Base-by-base conservation (phyloP, 495 filamentous ascomycete species). In the Penicillium arizonense region DNA sequence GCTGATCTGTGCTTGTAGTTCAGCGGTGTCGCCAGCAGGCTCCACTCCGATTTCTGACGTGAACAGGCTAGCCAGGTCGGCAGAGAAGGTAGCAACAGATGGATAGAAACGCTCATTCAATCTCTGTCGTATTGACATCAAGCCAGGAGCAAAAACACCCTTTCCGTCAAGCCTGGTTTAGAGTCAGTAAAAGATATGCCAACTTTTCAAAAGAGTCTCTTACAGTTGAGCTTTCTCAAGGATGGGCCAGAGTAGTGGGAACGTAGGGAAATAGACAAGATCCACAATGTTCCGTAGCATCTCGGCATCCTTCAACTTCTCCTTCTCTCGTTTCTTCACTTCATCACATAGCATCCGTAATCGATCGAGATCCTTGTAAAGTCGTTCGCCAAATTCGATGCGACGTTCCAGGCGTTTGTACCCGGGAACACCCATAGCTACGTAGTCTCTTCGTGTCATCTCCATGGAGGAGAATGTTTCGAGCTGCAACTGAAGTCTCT, bases 381-480 rank as follows among this genome's bases (percentile, higher is more conserved):
- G 77, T 32, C 73, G 75, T 50, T 88, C 79, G 11, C 88, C 90
- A 68, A 97, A 97, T 48, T 96, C 90, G 59, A 96, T 90, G 41
- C 94, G 84, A 42, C 89, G 80, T 47, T 85, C 75, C 20, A 99
- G 77, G 49, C 89, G 84, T 30, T 87, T 82, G 54, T 85, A 82
- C 24, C 94, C 94, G 41, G 84, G 83, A 21, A 86, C 86, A 32
- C 94, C 94, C 89, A 96, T 93, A 18, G 87, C 86, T 6, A 87
- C 85, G 71, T 94, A 99, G 62, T 97, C 89, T 49, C 96, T 83
- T 28, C 94, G 80, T 1, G 91, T 95, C 58, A 99, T 87, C 70
- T 99, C 95, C 86, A 96, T 94, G 0, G 90, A 94, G 0, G 91
- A 90, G 67, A 97, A 98, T 1, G 89, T 87, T 63, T 96, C 93